Percentiles rank a stretch among this genome's conserved stretches.
Evolutionary conservation across 2,329 filamentous ascomycete genomes (phyloP).

Genomic region (Xylariaceae sp.): DNA sequence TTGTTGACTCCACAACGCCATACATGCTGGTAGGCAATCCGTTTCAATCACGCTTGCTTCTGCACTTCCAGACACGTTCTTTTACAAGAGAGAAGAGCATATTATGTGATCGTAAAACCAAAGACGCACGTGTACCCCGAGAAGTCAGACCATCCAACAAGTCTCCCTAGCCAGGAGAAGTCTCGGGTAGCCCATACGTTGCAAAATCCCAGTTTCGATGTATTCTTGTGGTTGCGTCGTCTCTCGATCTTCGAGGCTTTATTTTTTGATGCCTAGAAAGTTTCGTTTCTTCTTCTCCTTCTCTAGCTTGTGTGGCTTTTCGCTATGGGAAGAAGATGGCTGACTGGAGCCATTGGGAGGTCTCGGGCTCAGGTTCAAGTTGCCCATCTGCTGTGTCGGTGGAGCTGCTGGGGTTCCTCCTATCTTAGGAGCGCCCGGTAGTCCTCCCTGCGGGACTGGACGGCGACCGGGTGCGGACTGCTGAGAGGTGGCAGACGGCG

Average conservation of each 20-base stretch:
- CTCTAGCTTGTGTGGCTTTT: constrained; percentile 50
- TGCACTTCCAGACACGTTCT: too few species aligned
- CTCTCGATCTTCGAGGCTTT: not conserved
- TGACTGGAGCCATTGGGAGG: constrained; percentile 24
- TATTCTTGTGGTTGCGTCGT: too few species aligned
- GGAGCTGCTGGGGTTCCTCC: constrained; percentile 32
- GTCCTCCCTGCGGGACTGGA: constrained; percentile 30
- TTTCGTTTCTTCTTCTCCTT: constrained; percentile 60
- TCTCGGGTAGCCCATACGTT: too few species aligned
- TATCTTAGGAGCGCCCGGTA: constrained; percentile 35
- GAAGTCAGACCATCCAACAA: too few species aligned
- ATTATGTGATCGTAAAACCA: too few species aligned
- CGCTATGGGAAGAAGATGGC: constrained; percentile 22
- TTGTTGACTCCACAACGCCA: too few species aligned
- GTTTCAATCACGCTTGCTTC: too few species aligned
- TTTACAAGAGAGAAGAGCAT: too few species aligned
- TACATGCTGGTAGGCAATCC: too few species aligned
- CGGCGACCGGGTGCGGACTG: constrained; percentile 22
- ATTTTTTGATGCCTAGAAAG: constrained; percentile 59
- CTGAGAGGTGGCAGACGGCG: constrained; percentile 15
- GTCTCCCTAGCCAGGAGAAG: too few species aligned
- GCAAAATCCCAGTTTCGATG: too few species aligned
- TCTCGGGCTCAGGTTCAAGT: constrained; percentile 48
- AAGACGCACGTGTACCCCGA: too few species aligned
- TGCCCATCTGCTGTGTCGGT: constrained; percentile 55